phyloP scores from a whole-genome alignment of 2,329 filamentous ascomycete genomes.

The Triangularia setosa region DNA sequence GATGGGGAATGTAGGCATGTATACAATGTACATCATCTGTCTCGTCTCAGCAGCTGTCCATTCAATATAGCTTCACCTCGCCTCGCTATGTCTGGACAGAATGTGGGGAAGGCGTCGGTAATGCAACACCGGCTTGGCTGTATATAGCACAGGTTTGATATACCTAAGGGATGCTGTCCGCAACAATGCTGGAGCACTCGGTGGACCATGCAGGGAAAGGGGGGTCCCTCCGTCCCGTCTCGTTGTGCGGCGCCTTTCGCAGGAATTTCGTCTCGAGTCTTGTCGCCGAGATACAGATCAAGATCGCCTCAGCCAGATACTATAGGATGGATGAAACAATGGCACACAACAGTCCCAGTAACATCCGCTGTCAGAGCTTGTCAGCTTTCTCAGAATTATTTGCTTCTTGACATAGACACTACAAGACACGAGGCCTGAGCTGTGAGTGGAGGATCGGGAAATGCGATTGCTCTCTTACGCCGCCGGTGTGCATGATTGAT shows the following conservation, averaged over 20 bases:
- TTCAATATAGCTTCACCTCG: background rate
- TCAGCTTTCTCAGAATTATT: background rate
- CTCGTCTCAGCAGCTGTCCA: too few species aligned
- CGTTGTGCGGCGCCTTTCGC: background rate
- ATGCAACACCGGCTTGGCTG: slow-evolving; percentile 19
- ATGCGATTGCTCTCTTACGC: slow-evolving; percentile 7
- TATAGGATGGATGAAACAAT: background rate
- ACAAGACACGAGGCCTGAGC: too few species aligned
- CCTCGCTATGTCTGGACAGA: background rate
- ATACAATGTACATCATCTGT: too few species aligned
- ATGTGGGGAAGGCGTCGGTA: slow-evolving; percentile 11
- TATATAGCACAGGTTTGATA: slow-evolving; percentile 2
- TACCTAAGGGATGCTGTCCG: background rate
- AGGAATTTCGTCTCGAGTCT: background rate
- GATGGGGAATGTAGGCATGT: background rate
- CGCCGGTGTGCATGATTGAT: slow-evolving; percentile 18
- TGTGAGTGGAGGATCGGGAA: background rate
- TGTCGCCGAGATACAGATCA: background rate
- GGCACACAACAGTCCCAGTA: background rate
- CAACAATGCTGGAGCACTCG: background rate
- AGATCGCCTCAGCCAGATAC: background rate
- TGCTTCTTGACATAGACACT: background rate
- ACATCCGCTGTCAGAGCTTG: background rate
- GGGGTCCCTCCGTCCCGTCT: background rate
- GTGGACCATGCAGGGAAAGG: background rate